These are phyloP conservation scores for Curvularia sp. DNA, from an alignment of 2,329 filamentous ascomycete genomes.

Conservation along the genomic window DNA sequence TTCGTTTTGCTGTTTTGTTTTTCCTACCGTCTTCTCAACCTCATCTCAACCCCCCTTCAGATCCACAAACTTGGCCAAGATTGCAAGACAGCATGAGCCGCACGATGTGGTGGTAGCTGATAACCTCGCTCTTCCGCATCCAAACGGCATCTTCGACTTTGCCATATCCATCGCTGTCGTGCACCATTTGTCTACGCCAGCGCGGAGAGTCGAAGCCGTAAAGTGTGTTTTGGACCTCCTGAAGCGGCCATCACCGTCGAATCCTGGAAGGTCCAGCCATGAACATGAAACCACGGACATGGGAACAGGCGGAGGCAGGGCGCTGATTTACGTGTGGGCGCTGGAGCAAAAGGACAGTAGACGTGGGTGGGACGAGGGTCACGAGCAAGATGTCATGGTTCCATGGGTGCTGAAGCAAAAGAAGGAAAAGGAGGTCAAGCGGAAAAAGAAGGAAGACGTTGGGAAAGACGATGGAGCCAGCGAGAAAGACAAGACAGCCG, in stretches of 20 bases:
- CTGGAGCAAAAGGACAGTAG: slow-evolving; percentile 88
- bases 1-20: not conserved
- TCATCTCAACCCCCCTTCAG: slow-evolving; percentile 42
- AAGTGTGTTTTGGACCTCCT: slow-evolving; percentile 73
- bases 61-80: slow-evolving; percentile 64
- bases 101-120: slow-evolving; percentile 81
- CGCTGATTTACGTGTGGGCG: slow-evolving; percentile 92
- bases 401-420: slow-evolving; percentile 79
- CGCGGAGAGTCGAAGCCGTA: slow-evolving; percentile 76
- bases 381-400: slow-evolving; percentile 90
- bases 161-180: slow-evolving; percentile 93
- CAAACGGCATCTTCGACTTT: slow-evolving; percentile 73
- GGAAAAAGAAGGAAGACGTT: slow-evolving; percentile 17
- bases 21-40: not conserved
- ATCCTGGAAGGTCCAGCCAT: slow-evolving; percentile 2
- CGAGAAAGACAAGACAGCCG: slow-evolving; percentile 15
- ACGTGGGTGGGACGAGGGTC: slow-evolving; percentile 84
- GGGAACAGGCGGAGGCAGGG: slow-evolving; percentile 57
- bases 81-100: slow-evolving; percentile 62
- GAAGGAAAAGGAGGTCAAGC: slow-evolving; percentile 41
- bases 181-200: slow-evolving; percentile 85
- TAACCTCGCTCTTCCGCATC: slow-evolving; percentile 82
- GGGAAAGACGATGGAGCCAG: slow-evolving; percentile 20
- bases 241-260: slow-evolving; percentile 24
- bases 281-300: not conserved